phyloP scores from a whole-genome alignment of 768 basidiomycete genomes.

The Mycena galopus region DNA sequence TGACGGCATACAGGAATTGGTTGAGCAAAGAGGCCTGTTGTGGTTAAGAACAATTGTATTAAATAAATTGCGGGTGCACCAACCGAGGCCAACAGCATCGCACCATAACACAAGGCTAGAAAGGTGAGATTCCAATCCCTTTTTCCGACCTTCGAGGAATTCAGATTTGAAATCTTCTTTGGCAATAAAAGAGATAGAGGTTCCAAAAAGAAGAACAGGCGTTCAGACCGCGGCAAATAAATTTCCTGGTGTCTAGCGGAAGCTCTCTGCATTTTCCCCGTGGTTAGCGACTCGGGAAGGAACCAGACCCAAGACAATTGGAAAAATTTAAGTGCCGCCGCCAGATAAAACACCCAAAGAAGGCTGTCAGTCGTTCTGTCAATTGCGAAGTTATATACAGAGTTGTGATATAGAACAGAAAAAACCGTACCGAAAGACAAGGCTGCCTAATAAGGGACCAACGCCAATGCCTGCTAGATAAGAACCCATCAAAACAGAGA shows the following conservation, averaged over 20 bases:
- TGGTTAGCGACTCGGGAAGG: slow-evolving; percentile 84
- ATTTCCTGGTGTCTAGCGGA: slow-evolving; percentile 52
- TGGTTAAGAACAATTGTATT: not conserved
- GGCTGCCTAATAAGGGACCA: slow-evolving; percentile 80
- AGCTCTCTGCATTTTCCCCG: slow-evolving; percentile 58
- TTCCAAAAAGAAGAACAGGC: slow-evolving; percentile 72
- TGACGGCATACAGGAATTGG: slow-evolving; percentile 75
- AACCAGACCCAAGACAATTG: slow-evolving; percentile 66
- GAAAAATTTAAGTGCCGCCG: slow-evolving; percentile 61
- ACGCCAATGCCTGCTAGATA: slow-evolving; percentile 81
- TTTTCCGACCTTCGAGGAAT: slow-evolving; percentile 49
- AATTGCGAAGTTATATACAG: not conserved
- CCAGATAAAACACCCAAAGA: slow-evolving; percentile 81
- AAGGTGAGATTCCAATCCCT: slow-evolving; percentile 77
- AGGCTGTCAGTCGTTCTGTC: slow-evolving; percentile 57
- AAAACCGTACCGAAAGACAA: slow-evolving; percentile 63
- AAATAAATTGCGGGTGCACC: slow-evolving; percentile 14
- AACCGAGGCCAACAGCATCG: slow-evolving; percentile 63
- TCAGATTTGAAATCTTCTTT: slow-evolving; percentile 37
- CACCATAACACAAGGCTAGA: slow-evolving; percentile 66
- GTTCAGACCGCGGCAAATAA: slow-evolving; percentile 52
- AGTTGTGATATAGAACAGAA: not conserved
- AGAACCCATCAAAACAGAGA: too few relatives aligned
- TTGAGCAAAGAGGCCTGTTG: slow-evolving; percentile 67
- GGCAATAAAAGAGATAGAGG: slow-evolving; percentile 80